Percentiles rank a stretch among this genome's conserved stretches.
Evolutionary conservation across 78 protist species (phyloP).

Genomic region (Dictyostelium intermedium): DNA sequence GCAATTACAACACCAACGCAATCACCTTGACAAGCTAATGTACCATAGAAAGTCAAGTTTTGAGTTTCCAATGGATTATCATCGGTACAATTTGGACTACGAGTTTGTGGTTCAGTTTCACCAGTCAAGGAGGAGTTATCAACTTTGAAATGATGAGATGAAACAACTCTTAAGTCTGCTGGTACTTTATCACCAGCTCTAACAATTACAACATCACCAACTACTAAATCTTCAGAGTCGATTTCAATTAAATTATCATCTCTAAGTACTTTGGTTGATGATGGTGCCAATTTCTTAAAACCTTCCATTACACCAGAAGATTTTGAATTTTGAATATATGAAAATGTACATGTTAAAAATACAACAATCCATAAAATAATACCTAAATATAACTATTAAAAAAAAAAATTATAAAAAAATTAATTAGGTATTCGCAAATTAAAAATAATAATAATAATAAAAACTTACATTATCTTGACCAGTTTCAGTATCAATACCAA

Average conservation of each 20-base stretch:
- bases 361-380: constrained; percentile 90
- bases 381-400: constrained; percentile 61
- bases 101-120: constrained; percentile 93
- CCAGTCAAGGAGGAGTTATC: constrained; percentile 97
- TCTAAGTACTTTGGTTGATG: constrained; percentile 80
- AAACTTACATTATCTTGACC: constrained; percentile 71
- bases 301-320: constrained; percentile 89
- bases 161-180: constrained; percentile 93
- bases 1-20: constrained; percentile 87
- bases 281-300: constrained; percentile 85
- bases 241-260: constrained; percentile 80
- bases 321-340: constrained; percentile 90
- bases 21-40: constrained; percentile 87
- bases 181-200: constrained; percentile 93
- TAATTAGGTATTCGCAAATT: neutral
- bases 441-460: neutral
- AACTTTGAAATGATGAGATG: constrained; percentile 75
- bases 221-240: constrained; percentile 56
- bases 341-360: constrained; percentile 91
- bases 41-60: constrained; percentile 89
- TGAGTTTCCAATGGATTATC: constrained; percentile 87
- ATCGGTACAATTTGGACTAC: constrained; percentile 66
- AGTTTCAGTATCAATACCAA: constrained; percentile 44
- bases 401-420: neutral
- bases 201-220: constrained; percentile 79